Evolutionary conservation across 345 rosid genomes (phyloP).

Genomic region (Excoecaria agallocha): DNA sequence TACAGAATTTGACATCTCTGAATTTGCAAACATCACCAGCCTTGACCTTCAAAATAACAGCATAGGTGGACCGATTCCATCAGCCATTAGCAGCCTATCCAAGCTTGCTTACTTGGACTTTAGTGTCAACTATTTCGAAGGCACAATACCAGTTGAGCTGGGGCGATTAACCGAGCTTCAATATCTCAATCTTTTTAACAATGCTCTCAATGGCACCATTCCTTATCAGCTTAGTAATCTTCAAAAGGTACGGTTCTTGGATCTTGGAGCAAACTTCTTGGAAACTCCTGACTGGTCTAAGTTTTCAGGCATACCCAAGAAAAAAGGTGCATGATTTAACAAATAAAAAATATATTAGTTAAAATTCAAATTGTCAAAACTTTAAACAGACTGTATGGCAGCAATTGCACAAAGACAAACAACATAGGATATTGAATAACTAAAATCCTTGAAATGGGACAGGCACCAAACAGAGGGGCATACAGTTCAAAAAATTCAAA

Average conservation of each 20-base stretch:
- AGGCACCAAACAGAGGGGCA: conserved; percentile 10
- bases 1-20: conserved; percentile 46
- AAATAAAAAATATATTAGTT: neutral
- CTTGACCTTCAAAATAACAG: too few relatives aligned
- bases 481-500: neutral
- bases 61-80: conserved; percentile 33
- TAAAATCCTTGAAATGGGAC: neutral
- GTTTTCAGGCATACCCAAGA: neutral
- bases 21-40: conserved; percentile 46
- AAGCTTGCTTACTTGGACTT: conserved; percentile 43
- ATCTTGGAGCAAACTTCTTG: too few relatives aligned
- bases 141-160: conserved; percentile 39
- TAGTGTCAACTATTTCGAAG: conserved; percentile 37
- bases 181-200: conserved; percentile 37
- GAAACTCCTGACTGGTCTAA: too few relatives aligned
- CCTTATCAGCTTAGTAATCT: too few relatives aligned
- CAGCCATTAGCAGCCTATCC: conserved; percentile 37
- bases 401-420: conserved; percentile 1
- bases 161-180: conserved; percentile 39
- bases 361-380: neutral
- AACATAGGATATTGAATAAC: neutral
- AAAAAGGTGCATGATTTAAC: neutral
- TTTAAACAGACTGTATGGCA: neutral
- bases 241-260: too few relatives aligned
- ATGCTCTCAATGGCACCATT: conserved; percentile 44